Conservation (phyloP, 1,284 basidiomycete genomes). For the Fomitopsis betulina region DNA sequence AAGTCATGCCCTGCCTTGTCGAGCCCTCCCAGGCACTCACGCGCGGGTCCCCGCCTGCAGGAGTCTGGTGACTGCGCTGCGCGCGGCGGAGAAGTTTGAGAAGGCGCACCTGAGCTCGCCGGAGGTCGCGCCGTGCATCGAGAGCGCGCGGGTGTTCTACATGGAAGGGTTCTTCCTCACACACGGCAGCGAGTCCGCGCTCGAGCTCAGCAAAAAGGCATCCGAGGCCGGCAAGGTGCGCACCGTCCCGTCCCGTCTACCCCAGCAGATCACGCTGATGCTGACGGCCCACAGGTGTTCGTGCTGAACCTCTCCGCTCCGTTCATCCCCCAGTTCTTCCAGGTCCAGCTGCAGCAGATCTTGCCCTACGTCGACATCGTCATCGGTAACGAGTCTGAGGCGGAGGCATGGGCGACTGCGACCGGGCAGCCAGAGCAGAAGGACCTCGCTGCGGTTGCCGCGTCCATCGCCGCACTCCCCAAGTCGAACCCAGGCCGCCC, state of each 20-base stretch:
- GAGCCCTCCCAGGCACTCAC: not conserved
- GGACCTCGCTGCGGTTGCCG: conserved; percentile 68
- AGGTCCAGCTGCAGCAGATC: conserved; percentile 73
- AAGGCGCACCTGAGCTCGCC: conserved; percentile 77
- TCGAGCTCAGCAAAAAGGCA: conserved; percentile 82
- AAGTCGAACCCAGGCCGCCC: conserved; percentile 72
- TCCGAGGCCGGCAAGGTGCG: conserved; percentile 71
- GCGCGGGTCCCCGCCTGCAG: conserved; percentile 32
- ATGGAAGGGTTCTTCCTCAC: conserved; percentile 98
- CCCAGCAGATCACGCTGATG: conserved; percentile 3
- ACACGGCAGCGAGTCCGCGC: conserved; percentile 77
- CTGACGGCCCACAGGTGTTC: conserved; percentile 55
- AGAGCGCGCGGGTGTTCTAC: conserved; percentile 86
- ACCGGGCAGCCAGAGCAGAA: conserved; percentile 53
- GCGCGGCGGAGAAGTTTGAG: conserved; percentile 88
- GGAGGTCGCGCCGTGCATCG: conserved; percentile 73
- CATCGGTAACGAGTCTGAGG: conserved; percentile 95
- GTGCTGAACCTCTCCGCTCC: conserved; percentile 95
- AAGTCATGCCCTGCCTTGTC: conserved; percentile 13
- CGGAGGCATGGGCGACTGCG: conserved; percentile 80
- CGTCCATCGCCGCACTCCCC: conserved; percentile 63
- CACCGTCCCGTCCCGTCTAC: not conserved
- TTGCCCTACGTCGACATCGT: conserved; percentile 82
- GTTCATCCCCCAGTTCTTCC: conserved; percentile 97
- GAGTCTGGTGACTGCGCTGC: conserved; percentile 89